These are phyloP conservation scores for Typha latifolia DNA, from an alignment of 176 grass and related monocot genomes.

Conservation along the genomic window DNA sequence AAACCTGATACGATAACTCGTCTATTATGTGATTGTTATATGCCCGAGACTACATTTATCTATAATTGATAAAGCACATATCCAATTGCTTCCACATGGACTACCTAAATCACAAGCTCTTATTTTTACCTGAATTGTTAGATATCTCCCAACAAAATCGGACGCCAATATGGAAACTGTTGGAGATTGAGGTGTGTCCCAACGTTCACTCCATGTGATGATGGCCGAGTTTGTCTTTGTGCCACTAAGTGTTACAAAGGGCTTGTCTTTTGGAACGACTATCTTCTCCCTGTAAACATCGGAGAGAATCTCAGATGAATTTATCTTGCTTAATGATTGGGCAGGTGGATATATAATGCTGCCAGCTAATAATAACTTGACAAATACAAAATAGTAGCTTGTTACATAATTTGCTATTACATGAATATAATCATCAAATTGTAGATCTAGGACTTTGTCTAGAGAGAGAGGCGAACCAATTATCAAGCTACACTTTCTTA, in stretches of 20 bases:
- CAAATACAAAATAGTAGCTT: background rate
- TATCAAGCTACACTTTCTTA: no score
- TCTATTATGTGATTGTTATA: no score
- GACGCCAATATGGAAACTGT: slow-evolving; percentile 49
- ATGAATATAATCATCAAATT: no score
- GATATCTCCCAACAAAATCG: slow-evolving; percentile 70
- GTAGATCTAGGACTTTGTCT: no score
- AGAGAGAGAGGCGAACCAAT: no score
- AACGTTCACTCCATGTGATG: slow-evolving; percentile 59
- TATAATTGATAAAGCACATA: no score
- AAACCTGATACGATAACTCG: no score
- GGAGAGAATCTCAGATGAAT: background rate
- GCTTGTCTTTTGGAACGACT: slow-evolving; percentile 46
- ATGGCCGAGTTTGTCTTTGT: slow-evolving; percentile 35
- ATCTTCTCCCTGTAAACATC: slow-evolving; percentile 54
- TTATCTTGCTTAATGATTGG: background rate
- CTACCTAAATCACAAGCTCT: no score
- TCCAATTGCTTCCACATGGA: no score
- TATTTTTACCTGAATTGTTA: slow-evolving; percentile 50
- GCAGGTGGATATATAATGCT: no score
- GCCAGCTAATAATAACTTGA: background rate
- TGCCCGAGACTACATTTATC: no score
- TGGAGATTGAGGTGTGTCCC: slow-evolving; percentile 28
- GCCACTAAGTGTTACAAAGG: slow-evolving; percentile 46
- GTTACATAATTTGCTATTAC: no score